Percentiles rank a stretch among this genome's conserved stretches.
Conservation (phyloP, 2,329 filamentous ascomycete species). For the Monilinia fructigena region DNA sequence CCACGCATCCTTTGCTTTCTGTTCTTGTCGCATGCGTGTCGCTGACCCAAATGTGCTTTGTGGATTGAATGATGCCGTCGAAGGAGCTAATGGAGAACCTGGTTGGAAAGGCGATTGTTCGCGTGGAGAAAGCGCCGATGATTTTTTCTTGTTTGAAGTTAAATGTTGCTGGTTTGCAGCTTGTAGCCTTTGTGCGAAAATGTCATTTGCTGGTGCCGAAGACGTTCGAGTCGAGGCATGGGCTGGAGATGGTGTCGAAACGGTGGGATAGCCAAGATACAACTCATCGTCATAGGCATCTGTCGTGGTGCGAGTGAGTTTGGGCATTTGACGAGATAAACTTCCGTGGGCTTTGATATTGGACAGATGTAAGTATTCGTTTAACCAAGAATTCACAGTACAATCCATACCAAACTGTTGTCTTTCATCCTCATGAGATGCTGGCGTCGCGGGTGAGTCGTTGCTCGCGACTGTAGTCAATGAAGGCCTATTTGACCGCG, state of each 20-base stretch:
- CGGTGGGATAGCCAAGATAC: slow-evolving; percentile 64
- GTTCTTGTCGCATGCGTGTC: slow-evolving; percentile 59
- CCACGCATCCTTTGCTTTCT: slow-evolving; percentile 56
- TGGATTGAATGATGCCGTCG: slow-evolving; percentile 40
- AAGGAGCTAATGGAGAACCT: slow-evolving; percentile 60
- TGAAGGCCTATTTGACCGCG: slow-evolving; percentile 41
- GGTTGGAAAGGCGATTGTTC: slow-evolving; percentile 81
- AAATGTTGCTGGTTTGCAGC: slow-evolving; percentile 75
- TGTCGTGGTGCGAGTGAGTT: slow-evolving; percentile 82
- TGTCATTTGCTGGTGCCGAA: slow-evolving; percentile 51
- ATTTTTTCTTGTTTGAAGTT: slow-evolving; percentile 53
- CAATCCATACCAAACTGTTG: slow-evolving; percentile 55
- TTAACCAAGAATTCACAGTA: slow-evolving; percentile 48
- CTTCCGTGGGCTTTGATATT: slow-evolving; percentile 51
- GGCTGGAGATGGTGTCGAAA: slow-evolving; percentile 53
- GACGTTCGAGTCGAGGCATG: slow-evolving; percentile 38
- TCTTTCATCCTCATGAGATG: slow-evolving; percentile 51
- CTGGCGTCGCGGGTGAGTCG: slow-evolving; percentile 60
- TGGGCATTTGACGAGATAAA: slow-evolving; percentile 54
- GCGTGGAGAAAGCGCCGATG: slow-evolving; percentile 51
- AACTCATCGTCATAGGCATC: slow-evolving; percentile 83
- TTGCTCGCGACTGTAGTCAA: slow-evolving; percentile 60
- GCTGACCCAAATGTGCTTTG: slow-evolving; percentile 52
- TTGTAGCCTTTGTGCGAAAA: slow-evolving; percentile 75
- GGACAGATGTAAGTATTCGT: slow-evolving; percentile 65